Conservation (phyloP, 495 filamentous ascomycete genomes). For the Saxophila tyrrhenica region DNA sequence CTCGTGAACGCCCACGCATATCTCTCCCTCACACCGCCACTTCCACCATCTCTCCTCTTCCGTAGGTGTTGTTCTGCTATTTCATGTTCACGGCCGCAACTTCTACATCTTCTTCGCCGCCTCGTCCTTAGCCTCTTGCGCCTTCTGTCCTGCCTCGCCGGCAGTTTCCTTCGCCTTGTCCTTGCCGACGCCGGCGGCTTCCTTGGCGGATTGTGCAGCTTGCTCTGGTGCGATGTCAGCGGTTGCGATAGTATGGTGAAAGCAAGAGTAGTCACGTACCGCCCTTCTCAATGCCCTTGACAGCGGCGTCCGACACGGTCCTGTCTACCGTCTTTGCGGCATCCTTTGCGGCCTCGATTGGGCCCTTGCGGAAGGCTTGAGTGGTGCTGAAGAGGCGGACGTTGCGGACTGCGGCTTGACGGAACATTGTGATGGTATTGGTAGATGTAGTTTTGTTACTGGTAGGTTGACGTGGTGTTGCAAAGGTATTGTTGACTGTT, state of each 20-base stretch:
- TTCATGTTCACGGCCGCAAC: not conserved
- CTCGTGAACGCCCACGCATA: not conserved
- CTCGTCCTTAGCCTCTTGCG: conserved; percentile 8
- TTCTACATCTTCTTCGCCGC: not conserved
- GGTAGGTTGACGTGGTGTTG: not conserved
- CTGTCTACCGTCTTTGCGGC: conserved; percentile 46
- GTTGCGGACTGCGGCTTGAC: conserved; percentile 24
- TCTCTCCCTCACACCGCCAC: not conserved
- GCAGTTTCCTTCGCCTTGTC: conserved; percentile 33
- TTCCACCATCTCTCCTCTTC: too few relatives aligned
- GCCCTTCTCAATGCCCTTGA: conserved; percentile 52
- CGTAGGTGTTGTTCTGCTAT: not conserved
- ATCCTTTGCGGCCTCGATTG: conserved; percentile 44
- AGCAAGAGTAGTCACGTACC: conserved; percentile 11
- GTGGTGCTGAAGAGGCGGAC: conserved; percentile 31
- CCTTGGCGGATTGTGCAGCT: conserved; percentile 32
- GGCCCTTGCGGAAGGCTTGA: conserved; percentile 20
- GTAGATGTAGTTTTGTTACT: not conserved
- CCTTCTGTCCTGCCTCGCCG: conserved; percentile 37
- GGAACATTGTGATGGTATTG: conserved; percentile 21
- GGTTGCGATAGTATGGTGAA: not conserved
- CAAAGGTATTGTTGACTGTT: too few relatives aligned
- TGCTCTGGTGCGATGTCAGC: conserved; percentile 31
- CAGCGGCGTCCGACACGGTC: conserved; percentile 41
- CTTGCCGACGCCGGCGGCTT: conserved; percentile 26